Conservation (phyloP, 2,329 filamentous ascomycete species). For the Dactylonectria macrodidyma region DNA sequence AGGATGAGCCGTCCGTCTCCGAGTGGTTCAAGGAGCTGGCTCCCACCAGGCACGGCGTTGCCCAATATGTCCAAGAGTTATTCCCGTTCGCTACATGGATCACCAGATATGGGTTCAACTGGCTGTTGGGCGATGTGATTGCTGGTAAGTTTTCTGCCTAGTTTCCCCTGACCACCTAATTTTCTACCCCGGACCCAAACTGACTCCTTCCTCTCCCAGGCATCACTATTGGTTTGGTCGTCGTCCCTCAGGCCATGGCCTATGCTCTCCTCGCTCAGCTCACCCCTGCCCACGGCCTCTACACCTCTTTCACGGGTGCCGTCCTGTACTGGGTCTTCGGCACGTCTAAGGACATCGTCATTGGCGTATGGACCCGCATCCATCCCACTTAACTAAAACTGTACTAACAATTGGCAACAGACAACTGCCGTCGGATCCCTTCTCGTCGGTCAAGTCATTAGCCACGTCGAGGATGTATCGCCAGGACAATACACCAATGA, state of each 20-base stretch:
- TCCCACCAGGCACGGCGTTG: conserved; percentile 63
- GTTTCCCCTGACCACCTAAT: not conserved
- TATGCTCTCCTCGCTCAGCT: conserved; percentile 82
- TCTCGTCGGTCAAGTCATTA: conserved; percentile 63
- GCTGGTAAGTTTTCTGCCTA: conserved; percentile 66
- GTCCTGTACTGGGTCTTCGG: conserved; percentile 88
- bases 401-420: conserved; percentile 53
- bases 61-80: conserved; percentile 64
- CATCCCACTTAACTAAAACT: rapidly evolving
- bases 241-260: conserved; percentile 86
- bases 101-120: conserved; percentile 77
- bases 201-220: conserved; percentile 38
- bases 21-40: conserved; percentile 73
- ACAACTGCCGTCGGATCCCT: conserved; percentile 69
- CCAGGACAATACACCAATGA: conserved; percentile 55
- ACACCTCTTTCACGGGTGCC: conserved; percentile 87
- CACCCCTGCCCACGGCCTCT: conserved; percentile 79
- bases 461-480: conserved; percentile 53
- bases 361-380: conserved; percentile 64
- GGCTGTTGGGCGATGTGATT: conserved; percentile 81
- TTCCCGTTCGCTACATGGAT: conserved; percentile 83
- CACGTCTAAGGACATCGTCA: conserved; percentile 88
- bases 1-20: conserved; percentile 75
- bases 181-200: not conserved
- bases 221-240: conserved; percentile 72